Base-by-base conservation (phyloP, 306 rosid species). In the Hippophae gyantsensis region DNA sequence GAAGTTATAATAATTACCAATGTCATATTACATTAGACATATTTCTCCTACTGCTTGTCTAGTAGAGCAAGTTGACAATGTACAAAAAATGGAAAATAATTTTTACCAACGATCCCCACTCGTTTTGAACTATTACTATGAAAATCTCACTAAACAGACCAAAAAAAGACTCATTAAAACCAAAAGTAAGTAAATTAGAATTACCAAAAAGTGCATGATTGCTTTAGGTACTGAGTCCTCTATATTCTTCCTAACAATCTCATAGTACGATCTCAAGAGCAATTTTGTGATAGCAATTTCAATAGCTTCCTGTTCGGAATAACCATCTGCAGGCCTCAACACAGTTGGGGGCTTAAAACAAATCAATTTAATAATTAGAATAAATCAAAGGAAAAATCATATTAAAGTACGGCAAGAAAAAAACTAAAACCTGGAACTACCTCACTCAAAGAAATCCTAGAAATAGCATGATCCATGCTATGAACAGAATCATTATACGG, bases 171-270 rank as follows among this genome's bases (percentile, higher is more conserved):
- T 42, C 13, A 58, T 6, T 6, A 58, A 32, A 43, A 18, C 3
- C 11, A 53, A 54, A 44, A 4, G 38, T 14, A 44, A 7, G 7
- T 9, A n/a, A 12, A 9, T 60, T 47, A 56, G 71, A 57, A 68
- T 66, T 92, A 92, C 99, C 96, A 92, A 69, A 92, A 92, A 92
- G 75, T 92, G 95, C 96, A 92, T 92, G 55, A 92, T 92, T 58
- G 90, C 86, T 86, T 92, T 92, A 42, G 99, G 99, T 65, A 92
- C 71, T 55, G 71, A 48, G 79, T 92, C 99, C 76, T 92, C 90
- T 25, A 86, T 76, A 68, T 86, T 92, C 79, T 88, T 88, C 74
- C 99, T 82, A 69, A 88, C 99, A 68, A 92, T 84, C 77, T 84
- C 97, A 69, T 88, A 92, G 79, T 92, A 92, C 59, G 99, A 92